Evolutionary conservation across 495 filamentous ascomycete genomes (phyloP), one percentile per base, ranked within the genome.

Genomic region (Talaromyces wortmannii): DNA sequence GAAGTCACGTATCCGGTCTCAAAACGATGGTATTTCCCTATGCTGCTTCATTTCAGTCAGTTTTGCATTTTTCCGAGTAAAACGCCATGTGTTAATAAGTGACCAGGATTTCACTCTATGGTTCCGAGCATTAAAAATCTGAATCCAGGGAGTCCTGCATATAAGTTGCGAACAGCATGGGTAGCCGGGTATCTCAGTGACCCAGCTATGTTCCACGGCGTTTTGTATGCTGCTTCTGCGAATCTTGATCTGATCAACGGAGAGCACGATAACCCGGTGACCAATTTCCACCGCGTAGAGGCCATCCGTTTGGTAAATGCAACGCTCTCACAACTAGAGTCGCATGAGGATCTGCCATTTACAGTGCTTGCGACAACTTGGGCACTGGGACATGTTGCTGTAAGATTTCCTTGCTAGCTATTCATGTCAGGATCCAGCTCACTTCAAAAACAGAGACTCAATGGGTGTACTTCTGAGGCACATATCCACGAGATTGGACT

Each of bases 371-470:
- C 48, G n/a, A 31, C 48, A 16, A 50, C 48, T 6, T 50, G 48
- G 48, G 48, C 48, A 8, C 17, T 50, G 15, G 48, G 29, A n/a
- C 48, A 50, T 50, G 48, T 50, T 50, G 48, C 48, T 31, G 48
- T 50, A 50, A 23, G 23, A 23, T 23, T 23, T 23, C 23, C 23
- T 23, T 23, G 23, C 23, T 23, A 4, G 23, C 23, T 4, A 23
- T 23, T 23, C 23, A 2, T 23, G 23, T 23, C 23, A 23, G 23
- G 23, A 23, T 23, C 23, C 23, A 48, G n/a, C 46, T 48, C 7
- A 48, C 23, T 23, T 48, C 17, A 30, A 30, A 16, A 46, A 10
- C 17, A 50, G 48, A 50, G 48, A 50, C 48, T 50, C 30, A 50
- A 50, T 32, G 48, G 48, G 3, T 17, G 13, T 17, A 33, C 31